Base-by-base conservation (phyloP, 805 yeast genomes). In the Wickerhamiella cacticola region DNA sequence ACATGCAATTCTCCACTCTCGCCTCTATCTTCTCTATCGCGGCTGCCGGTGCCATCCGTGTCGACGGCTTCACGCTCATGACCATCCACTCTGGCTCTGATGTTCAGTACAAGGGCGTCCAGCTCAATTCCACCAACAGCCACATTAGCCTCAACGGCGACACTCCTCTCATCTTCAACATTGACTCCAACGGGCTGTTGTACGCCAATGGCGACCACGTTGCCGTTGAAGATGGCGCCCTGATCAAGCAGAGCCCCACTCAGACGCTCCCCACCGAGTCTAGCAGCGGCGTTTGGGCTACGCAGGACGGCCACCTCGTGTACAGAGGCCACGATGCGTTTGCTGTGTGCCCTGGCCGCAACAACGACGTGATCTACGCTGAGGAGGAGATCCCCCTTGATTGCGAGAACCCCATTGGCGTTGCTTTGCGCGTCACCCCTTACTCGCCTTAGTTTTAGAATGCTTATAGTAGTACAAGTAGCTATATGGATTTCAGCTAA, bases 51-150 rank as follows among this genome's bases (percentile, higher is more conserved):
- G 38, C 38, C 16, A 22, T 6, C 6, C 13, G 3, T 12, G 38
- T 12, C 13, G 22, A 6, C 22, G 16, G 10, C 10, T 41, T 29
- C 15, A 21, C 26, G 13, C 36, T 41, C 28, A 22, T 41, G 12
- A 41, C 36, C 36, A 29, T 29, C 36, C 36, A 28, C 45, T 41
- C 45, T 28, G 45, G 45, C 26, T 28, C 36, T 16, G 26, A 41
- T 13, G 18, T 15, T 26, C 45, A 41, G 36, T 29, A 29, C 45
- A 2, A 18, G 33, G 13, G 36, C 36, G 36, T 41, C 36, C 28
- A 41, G 45, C 36, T 41, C 26, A n/a, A n/a, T n/a, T 18, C 45
- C 23, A 13, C 33, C 23, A 22, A 41, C 26, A 13, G 19, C 18
- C 35, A 25, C 26, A 18, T 41, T 13, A 28, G 36, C 7, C 26